Evolutionary conservation across 495 filamentous ascomycete genomes (phyloP), one percentile per base, ranked within the genome.

Genomic region (Aspergillus panamensis): DNA sequence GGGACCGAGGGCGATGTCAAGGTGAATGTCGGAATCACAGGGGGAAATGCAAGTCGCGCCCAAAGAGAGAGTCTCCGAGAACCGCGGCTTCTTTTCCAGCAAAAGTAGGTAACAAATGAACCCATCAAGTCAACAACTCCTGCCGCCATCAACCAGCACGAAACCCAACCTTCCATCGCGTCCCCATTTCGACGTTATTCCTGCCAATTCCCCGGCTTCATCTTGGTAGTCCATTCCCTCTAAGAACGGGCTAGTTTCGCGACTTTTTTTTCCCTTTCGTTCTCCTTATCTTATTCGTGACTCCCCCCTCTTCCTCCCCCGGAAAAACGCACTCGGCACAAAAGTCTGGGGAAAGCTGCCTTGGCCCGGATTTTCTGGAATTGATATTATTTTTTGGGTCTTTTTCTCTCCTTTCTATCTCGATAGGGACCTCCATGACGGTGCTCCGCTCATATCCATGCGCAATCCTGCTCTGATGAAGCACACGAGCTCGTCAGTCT

Each of bases 71-170:
- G 62, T 55, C 57, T 62, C 71, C 72, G 72, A 75, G 62, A 72
- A 64, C 73, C 73, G 73, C 73, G 71, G 71, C 61, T 62, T 66
- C 71, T 32, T 30, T 30, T 44, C 43, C 33, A 58, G 33, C 44
- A 48, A 21, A 25, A 25, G 25, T 2, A 25, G 5, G 25, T 25
- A 5, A 25, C 25, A 25, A 25, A 25, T 5, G 25, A 25, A 25
- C 25, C 25, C 25, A 2, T 25, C 25, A 8, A 21, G 32, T 54
- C 57, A 39, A 39, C 35, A 39, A 39, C 35, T 39, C 10, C 35
- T 9, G 8, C 21, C 16, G 12, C 25, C 48, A 20, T 51, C 55
- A 21, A 50, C n/a, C 35, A 30, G 16, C 33, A 42, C 21, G 31
- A 51, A 53, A 20, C 37, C 25, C 25, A 25, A 25, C 25, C 25